Base-by-base conservation (phyloP, 1,284 basidiomycete genomes). In the Trametes sp. region DNA sequence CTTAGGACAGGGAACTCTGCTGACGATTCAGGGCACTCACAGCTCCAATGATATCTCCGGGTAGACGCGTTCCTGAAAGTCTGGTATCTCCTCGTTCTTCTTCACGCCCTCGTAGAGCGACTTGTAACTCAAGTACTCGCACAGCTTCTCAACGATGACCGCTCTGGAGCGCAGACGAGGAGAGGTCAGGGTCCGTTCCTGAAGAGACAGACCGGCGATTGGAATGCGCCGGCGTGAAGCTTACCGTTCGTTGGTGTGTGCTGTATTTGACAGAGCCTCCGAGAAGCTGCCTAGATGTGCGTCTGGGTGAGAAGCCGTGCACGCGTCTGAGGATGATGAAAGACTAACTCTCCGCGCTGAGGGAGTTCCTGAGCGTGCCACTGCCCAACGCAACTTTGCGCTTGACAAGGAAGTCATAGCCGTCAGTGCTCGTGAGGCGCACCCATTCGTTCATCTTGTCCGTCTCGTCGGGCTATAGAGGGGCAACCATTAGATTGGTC, bases 121-220 rank as follows among this genome's bases (percentile, higher is more conserved):
- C 76, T 91, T 93, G 82, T 92, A 94, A 57, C 84, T 78, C 76
- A 95, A 87, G 72, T 93, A 95, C 74, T 95, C 93, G 42, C 90
- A 81, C 33, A 95, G 80, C 72, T 93, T 94, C 74, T 95, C 92
- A 2, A 93, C 85, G 28, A 95, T 87, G 41, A 89, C 83, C 2
- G 85, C 89, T 31, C 92, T 93, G 70, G 36, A 44, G 48, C 13
- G 26, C 14, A 13, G 10, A 31, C 19, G 33, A 13, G n/a, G 3
- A 41, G 16, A 38, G n/a, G 56, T 62, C 49, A 57, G 57, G 38
- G 4, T 23, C 49, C 3, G 23, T 11, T 23, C n/a, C 23, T 26
- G 41, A 19, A 5, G 21, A 24, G 24, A 8, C 11, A 23, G 35
- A 26, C 24, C 23, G 14, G 23, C 2, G 23, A 28, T 26, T 46